A percentile compares a stretch with the other conserved stretches of the same genome.
Evolutionary conservation across 257 asterid species (phyloP).

Genomic region (Jaltomata sinuosa): DNA sequence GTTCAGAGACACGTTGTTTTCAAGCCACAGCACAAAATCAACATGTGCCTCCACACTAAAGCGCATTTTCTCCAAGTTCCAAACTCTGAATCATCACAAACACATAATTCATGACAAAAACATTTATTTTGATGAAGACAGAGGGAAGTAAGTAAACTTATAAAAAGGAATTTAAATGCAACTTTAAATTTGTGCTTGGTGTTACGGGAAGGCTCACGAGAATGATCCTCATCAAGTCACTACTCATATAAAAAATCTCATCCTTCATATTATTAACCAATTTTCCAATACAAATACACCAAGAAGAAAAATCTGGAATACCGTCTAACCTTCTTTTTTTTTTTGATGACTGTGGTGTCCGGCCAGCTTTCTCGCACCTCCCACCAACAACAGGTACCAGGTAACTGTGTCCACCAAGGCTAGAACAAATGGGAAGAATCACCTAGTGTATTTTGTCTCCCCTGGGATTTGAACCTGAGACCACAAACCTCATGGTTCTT

Average conservation of each 20-base stretch:
- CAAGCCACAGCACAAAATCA: constrained; percentile 44
- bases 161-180: background rate
- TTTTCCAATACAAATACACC: background rate
- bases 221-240: background rate
- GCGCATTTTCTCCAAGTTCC: background rate
- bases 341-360: too few species aligned
- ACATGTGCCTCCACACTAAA: constrained; percentile 19
- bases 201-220: background rate
- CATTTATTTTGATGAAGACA: background rate
- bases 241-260: background rate
- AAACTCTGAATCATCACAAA: background rate
- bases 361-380: too few species aligned
- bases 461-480: too few species aligned
- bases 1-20: constrained; percentile 27
- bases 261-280: background rate
- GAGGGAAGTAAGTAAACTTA: background rate
- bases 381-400: too few species aligned
- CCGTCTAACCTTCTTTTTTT: too few species aligned
- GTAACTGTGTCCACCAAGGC: too few species aligned
- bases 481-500: too few species aligned
- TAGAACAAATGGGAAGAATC: too few species aligned
- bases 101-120: background rate
- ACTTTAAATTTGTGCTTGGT: background rate
- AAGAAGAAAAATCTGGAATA: background rate
- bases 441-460: too few species aligned